Percentiles rank a stretch among this genome's conserved stretches.
These are phyloP conservation scores for Leccinum ochraceum DNA, from an alignment of 768 basidiomycete species.

Conservation along the genomic window DNA sequence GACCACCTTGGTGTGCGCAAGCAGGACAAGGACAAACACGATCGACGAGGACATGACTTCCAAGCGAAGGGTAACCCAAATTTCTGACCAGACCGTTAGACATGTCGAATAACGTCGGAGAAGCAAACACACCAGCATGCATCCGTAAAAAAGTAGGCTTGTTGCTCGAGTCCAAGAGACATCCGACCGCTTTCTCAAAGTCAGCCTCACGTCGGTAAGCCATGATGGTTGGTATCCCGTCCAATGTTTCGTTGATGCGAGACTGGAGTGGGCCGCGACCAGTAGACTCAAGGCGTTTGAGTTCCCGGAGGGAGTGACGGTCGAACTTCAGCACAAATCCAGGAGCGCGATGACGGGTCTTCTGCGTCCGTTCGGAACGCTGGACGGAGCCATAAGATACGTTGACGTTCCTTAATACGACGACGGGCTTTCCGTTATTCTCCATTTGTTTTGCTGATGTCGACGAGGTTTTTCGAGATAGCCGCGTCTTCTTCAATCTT, in stretches of 20 bases:
- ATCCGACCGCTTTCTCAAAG: slow-evolving; percentile 24
- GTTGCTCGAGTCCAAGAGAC: slow-evolving; percentile 28
- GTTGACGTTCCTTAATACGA: slow-evolving; percentile 64
- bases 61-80: too few relatives aligned
- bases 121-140: slow-evolving; percentile 24
- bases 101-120: background rate
- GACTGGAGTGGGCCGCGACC: slow-evolving; percentile 51
- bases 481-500: slow-evolving; percentile 1
- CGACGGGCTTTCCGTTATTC: slow-evolving; percentile 42
- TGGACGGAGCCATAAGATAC: slow-evolving; percentile 52
- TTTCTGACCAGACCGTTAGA: too few relatives aligned
- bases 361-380: too few relatives aligned
- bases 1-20: slow-evolving; percentile 8
- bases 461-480: background rate
- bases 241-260: slow-evolving; percentile 52
- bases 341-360: too few relatives aligned
- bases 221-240: slow-evolving; percentile 47
- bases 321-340: slow-evolving; percentile 45
- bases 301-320: slow-evolving; percentile 46
- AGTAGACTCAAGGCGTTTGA: slow-evolving; percentile 46
- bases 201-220: slow-evolving; percentile 42
- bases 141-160: slow-evolving; percentile 30
- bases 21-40: too few relatives aligned
- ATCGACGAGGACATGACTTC: too few relatives aligned
- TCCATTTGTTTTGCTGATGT: background rate